Percentiles rank a stretch among this genome's conserved stretches.
Conservation (phyloP, 208 protist genomes). For the Leishmania aethiopica region DNA sequence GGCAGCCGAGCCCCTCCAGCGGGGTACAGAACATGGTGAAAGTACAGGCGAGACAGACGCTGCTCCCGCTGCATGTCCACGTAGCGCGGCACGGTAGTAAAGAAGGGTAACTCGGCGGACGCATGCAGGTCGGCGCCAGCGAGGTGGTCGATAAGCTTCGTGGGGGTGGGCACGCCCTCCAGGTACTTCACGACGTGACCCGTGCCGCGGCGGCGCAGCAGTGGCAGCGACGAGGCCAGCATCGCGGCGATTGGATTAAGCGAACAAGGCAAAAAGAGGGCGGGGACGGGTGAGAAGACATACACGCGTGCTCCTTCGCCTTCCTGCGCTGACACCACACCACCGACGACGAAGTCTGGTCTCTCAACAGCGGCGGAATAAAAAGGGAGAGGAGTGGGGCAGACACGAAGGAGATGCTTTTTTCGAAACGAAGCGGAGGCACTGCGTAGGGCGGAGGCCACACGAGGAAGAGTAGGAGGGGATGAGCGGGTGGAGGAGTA, state of each 20-base stretch:
- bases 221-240: slow-evolving; percentile 8
- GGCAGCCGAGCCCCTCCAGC: slow-evolving; percentile 65
- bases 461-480: neutral
- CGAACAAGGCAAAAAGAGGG: neutral
- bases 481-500: neutral
- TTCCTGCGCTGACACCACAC: neutral
- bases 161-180: slow-evolving; percentile 64
- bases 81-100: slow-evolving; percentile 70
- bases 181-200: slow-evolving; percentile 76
- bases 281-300: neutral
- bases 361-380: neutral
- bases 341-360: neutral
- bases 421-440: neutral
- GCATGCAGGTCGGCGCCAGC: slow-evolving; percentile 70
- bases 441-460: neutral
- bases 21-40: slow-evolving; percentile 83
- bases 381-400: neutral
- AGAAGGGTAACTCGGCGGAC: slow-evolving; percentile 43
- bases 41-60: slow-evolving; percentile 75
- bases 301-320: neutral
- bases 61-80: slow-evolving; percentile 55
- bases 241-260: slow-evolving; percentile 10
- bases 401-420: neutral
- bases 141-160: slow-evolving; percentile 72
- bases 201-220: slow-evolving; percentile 32